Base-by-base conservation (phyloP, 768 basidiomycete genomes). In the Suillus subluteus region DNA sequence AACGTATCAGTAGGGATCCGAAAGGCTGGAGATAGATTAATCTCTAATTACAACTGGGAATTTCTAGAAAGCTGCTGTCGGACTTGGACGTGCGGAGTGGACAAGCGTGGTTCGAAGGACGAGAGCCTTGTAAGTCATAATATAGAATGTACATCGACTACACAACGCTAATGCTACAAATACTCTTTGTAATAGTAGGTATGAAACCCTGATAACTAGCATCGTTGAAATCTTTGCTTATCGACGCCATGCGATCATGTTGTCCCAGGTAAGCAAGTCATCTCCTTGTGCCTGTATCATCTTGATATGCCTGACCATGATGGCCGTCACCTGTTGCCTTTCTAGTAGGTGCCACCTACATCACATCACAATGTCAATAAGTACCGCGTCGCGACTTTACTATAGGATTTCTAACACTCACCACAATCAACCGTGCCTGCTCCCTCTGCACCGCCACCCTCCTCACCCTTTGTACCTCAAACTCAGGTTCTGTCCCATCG, bases 261-360 rank as follows among this genome's bases (percentile, higher is more conserved):
- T 48, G 59, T 72, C 69, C 62, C 67, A 66, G 65, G 55, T 41
- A 54, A 13, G 48, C 35, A 50, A 16, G 48, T 56, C 30, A 62
- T 41, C 7, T 43, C 65, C 54, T 46, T 32, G 54, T 41, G 62
- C 41, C 67, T 38, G 67, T 68, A 67, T 38, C 58, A 37, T 13
- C 55, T 38, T 55, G 68, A 73, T 71, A 69, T 73, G 52, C 76
- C 73, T 67, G 65, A 15, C 6, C 23, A 23, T 23, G 48, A 50
- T 50, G 13, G 26, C 67, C 63, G 35, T 59, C 62, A 23, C 56
- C 30, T 18, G 30, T 62, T 46, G 66, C 35, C 37, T 69, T 65
- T 55, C 66, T 71, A 50, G 77, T 71, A 50, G 75, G 71, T 38
- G 77, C 72, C 21, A 78, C 71, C 76, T 78, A 66, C 23, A 11